Evolutionary conservation across 2,329 filamentous ascomycete genomes (phyloP).

Genomic region (Exophiala dermatitidis): DNA sequence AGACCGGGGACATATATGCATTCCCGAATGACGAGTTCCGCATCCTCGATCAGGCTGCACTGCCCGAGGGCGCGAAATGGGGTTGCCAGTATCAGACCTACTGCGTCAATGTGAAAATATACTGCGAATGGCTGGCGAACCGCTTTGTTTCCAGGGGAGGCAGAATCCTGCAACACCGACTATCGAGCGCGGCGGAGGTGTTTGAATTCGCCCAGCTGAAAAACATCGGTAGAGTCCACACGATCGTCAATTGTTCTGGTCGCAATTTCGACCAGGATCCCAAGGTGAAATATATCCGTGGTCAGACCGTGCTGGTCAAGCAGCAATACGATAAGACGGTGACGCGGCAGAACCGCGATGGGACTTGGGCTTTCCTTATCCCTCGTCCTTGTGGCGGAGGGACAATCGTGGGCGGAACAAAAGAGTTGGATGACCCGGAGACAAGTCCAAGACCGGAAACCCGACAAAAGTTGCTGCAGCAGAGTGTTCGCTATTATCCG

Average conservation of each 20-base stretch:
- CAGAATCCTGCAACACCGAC: slow-evolving; percentile 20
- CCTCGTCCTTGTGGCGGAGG: slow-evolving; percentile 56
- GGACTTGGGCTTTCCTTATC: slow-evolving; percentile 57
- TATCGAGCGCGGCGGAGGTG: slow-evolving; percentile 32
- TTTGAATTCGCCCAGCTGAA: slow-evolving; percentile 30
- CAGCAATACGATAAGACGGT: slow-evolving; percentile 43
- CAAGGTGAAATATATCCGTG: slow-evolving; percentile 39
- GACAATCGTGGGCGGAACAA: slow-evolving; percentile 60
- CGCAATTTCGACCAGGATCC: slow-evolving; percentile 37
- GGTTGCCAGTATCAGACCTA: slow-evolving; percentile 38
- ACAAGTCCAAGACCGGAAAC: slow-evolving; percentile 43
- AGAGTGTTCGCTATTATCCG: slow-evolving; percentile 38
- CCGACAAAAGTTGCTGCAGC: slow-evolving; percentile 42
- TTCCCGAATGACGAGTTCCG: slow-evolving; percentile 35
- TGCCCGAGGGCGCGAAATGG: slow-evolving; percentile 33
- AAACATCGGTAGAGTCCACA: slow-evolving; percentile 26
- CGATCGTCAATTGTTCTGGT: slow-evolving; percentile 42
- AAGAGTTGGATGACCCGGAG: slow-evolving; percentile 53
- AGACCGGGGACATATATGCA: slow-evolving; percentile 27
- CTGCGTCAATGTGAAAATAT: slow-evolving; percentile 40
- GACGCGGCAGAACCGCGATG: slow-evolving; percentile 57
- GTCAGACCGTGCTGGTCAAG: slow-evolving; percentile 43
- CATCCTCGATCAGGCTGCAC: slow-evolving; percentile 28
- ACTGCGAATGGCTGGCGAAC: slow-evolving; percentile 37
- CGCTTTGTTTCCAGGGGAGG: slow-evolving; percentile 38